Evolutionary conservation across 164 flowering plant genomes (phyloP).

Genomic region (Dillenia turbinata): DNA sequence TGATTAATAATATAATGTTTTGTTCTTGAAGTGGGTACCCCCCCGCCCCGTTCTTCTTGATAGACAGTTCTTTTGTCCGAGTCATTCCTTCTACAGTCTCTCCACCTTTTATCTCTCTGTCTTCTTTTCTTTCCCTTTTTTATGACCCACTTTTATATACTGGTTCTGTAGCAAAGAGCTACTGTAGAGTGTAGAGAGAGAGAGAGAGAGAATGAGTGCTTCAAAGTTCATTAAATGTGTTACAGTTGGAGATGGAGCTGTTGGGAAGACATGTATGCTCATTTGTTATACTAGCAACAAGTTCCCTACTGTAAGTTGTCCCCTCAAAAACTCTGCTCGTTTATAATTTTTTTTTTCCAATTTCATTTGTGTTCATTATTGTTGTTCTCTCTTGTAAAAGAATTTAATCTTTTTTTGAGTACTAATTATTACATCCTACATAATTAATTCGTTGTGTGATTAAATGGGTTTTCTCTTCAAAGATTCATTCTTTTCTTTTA

Average conservation of each 20-base stretch:
- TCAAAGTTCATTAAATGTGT: slow-evolving; percentile 98
- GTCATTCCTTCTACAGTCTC: not conserved
- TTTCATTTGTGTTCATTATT: not conserved
- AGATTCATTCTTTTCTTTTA: no score
- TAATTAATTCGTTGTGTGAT: no score
- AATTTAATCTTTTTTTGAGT: no score
- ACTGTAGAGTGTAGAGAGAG: not conserved
- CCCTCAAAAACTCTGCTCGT: slow-evolving; percentile 1
- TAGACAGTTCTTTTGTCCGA: no score
- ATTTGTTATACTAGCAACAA: slow-evolving; percentile 97
- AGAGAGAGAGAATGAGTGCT: slow-evolving; percentile 62
- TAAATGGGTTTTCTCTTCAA: no score
- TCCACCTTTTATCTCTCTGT: slow-evolving; percentile 7
- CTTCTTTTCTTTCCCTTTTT: slow-evolving; percentile 3
- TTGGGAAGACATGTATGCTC: slow-evolving; percentile 96
- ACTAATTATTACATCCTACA: no score
- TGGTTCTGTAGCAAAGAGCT: slow-evolving; percentile 3
- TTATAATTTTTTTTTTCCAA: not conserved
- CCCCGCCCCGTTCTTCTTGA: not conserved
- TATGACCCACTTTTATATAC: not conserved
- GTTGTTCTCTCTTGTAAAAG: not conserved
- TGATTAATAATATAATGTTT: not conserved
- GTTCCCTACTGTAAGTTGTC: slow-evolving; percentile 78
- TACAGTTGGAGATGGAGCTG: slow-evolving; percentile 99
- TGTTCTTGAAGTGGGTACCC: slow-evolving; percentile 1